Percentiles rank a stretch among this genome's conserved stretches.
Evolutionary conservation across 2,329 filamentous ascomycete genomes (phyloP).

Genomic region (Pseudogymnoascus sp.): DNA sequence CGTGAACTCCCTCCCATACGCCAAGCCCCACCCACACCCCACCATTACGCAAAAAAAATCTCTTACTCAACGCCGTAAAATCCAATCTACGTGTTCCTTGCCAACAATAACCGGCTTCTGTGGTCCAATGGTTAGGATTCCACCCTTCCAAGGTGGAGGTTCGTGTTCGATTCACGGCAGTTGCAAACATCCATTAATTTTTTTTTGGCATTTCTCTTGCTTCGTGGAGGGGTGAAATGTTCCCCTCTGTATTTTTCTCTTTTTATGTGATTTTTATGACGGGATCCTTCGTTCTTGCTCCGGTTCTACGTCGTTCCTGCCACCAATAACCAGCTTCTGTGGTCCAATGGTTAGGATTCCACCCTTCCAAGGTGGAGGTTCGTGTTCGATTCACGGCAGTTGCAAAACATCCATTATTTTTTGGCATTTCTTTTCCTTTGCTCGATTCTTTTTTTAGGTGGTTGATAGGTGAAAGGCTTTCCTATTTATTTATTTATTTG

Average conservation of each 20-base stretch:
- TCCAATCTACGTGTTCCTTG: neutral
- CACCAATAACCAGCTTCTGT: neutral
- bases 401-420: neutral
- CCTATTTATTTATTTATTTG: neutral
- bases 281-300: too few relatives aligned
- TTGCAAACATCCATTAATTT: slow-evolving; percentile 12
- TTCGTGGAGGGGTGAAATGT: neutral
- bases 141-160: slow-evolving; percentile 11
- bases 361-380: slow-evolving; percentile 10
- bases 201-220: neutral
- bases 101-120: slow-evolving; percentile 4
- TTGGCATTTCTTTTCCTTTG: neutral
- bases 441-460: neutral
- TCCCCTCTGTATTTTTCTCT: too few relatives aligned
- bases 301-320: too few relatives aligned
- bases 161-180: slow-evolving; percentile 10
- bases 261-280: too few relatives aligned
- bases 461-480: neutral
- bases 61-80: neutral
- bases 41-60: neutral
- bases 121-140: slow-evolving; percentile 16
- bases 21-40: neutral
- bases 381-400: slow-evolving; percentile 10
- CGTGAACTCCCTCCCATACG: neutral
- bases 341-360: slow-evolving; percentile 15